Evolutionary conservation across 345 rosid genomes (phyloP), one percentile per base, ranked within the genome.

Genomic region (Hibiscus trionum): DNA sequence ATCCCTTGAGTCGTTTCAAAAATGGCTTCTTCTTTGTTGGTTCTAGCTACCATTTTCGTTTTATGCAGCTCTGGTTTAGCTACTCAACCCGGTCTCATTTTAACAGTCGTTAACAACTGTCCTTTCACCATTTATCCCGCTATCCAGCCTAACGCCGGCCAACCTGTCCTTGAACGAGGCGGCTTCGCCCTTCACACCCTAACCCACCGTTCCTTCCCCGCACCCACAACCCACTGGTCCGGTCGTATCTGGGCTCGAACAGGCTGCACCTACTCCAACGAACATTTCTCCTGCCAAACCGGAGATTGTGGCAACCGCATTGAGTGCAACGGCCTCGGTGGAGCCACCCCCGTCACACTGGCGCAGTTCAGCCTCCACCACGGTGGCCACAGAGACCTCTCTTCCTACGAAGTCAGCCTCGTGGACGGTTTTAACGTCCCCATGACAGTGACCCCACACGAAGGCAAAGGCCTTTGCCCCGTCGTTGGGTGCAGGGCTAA

Each of bases 211-310:
- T 88, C 98, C 78, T 90, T 88, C 86, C 69, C 73, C 3, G 85
- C 86, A 24, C 97, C 98, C 5, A 47, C 84, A 72, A 61, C 69
- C 59, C 90, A 75, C 89, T 91, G 98, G 98, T 79, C 96, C 21
- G 98, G 98, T 70, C 97, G 97, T 46, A 83, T 94, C 83, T 94
- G 97, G 98, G 97, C 84, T 31, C 77, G 98, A 11, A 94, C 98
- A 8, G 85, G 80, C 61, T 91, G 98, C 80, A 66, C 53, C 65
- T 69, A 80, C 77, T 0, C 72, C 81, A 62, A 84, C 68, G 84
- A 82, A 1, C 75, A 56, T 21, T 86, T 94, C 84, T 61, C 81
- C 29, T 94, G 98, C 80, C 33, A 70, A 77, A 90, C 97, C 17
- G 98, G 98, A 0, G 97, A 88, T 77, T 91, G 98, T 73, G 87